Base-by-base conservation (phyloP, 2,329 filamentous ascomycete species). In the Diplocarpon rosae region DNA sequence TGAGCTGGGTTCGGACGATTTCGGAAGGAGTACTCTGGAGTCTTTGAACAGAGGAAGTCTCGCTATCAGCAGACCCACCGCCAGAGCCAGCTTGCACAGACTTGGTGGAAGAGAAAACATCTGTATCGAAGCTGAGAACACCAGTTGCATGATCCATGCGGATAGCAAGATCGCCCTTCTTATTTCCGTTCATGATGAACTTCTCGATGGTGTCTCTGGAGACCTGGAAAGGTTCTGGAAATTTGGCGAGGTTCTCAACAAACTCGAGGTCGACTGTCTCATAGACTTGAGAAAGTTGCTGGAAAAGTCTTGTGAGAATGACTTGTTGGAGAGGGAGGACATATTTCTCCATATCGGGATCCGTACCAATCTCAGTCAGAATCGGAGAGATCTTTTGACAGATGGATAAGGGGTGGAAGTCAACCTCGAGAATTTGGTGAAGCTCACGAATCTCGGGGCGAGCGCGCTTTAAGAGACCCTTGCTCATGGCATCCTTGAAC, bases 161-260 rank as follows among this genome's bases (percentile, higher is more conserved):
- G 58, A 98, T 93, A 43, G 92, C 85, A 37, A 98, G 76, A 59
- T 98, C 92, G 46, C 92, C 92, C 78, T 98, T 98, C 80, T 98
- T 98, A 77, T 94, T 96, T 52, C 92, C 92, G 67, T 98, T 98
- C 92, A 98, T 98, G 74, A 98, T 96, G 74, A 98, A 98, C 71
- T 96, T 98, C 73, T 98, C 92, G 55, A 98, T 93, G 50, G 86
- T 94, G 54, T 83, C 80, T 43, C 85, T 81, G 52, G 78, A 84
- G 55, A 96, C 88, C 68, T 95, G 84, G 76, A 93, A 96, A 34
- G 92, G 87, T 63, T 94, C 89, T 9, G 92, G 92, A 75, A 98
- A 98, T 62, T 92, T 78, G 51, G 92, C 92, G 43, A 98, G 83
- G 60, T 85, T 82, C 65, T 95, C 83, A 37, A 98, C 90, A 59